phyloP scores from a whole-genome alignment of 257 asterid species.

The Perilla frutescens region DNA sequence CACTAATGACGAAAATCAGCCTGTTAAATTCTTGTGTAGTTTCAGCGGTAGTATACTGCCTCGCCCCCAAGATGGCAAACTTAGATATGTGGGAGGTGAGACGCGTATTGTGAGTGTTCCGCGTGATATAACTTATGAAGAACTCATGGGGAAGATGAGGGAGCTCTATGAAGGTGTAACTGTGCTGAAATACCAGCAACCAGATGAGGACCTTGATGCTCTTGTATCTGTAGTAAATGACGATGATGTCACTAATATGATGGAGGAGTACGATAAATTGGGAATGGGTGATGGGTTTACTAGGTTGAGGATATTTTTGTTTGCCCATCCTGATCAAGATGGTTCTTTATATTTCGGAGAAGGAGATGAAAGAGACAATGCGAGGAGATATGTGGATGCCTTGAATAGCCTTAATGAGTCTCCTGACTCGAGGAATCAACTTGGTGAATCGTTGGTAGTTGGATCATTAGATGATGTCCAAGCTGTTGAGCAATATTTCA shows the following conservation, averaged over 20 bases:
- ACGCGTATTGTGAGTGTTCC: slow-evolving; percentile 84
- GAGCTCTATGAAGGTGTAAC: slow-evolving; percentile 84
- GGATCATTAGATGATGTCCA: slow-evolving; percentile 67
- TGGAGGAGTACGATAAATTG: slow-evolving; percentile 97
- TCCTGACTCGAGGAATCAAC: slow-evolving; percentile 68
- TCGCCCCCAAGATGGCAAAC: slow-evolving; percentile 96
- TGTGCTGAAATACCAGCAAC: slow-evolving; percentile 89
- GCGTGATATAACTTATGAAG: slow-evolving; percentile 76
- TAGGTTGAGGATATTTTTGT: slow-evolving; percentile 83
- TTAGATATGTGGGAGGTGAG: slow-evolving; percentile 96
- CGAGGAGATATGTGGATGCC: slow-evolving; percentile 95
- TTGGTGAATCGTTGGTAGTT: slow-evolving; percentile 51
- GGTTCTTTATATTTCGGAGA: slow-evolving; percentile 72
- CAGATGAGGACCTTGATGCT: slow-evolving; percentile 99
- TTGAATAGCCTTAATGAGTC: slow-evolving; percentile 92
- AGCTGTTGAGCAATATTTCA: slow-evolving; percentile 70
- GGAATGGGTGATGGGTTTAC: slow-evolving; percentile 84
- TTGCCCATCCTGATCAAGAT: slow-evolving; percentile 73
- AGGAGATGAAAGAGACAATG: slow-evolving; percentile 92
- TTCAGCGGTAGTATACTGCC: slow-evolving; percentile 88
- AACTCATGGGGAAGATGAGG: slow-evolving; percentile 91
- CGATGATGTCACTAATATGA: slow-evolving; percentile 95
- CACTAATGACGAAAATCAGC: slow-evolving; percentile 67
- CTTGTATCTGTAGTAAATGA: slow-evolving; percentile 95
- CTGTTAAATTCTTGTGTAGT: slow-evolving; percentile 93